Base-by-base conservation (phyloP, 139 green algal species). In the Auxenochlorella protothecoides region DNA sequence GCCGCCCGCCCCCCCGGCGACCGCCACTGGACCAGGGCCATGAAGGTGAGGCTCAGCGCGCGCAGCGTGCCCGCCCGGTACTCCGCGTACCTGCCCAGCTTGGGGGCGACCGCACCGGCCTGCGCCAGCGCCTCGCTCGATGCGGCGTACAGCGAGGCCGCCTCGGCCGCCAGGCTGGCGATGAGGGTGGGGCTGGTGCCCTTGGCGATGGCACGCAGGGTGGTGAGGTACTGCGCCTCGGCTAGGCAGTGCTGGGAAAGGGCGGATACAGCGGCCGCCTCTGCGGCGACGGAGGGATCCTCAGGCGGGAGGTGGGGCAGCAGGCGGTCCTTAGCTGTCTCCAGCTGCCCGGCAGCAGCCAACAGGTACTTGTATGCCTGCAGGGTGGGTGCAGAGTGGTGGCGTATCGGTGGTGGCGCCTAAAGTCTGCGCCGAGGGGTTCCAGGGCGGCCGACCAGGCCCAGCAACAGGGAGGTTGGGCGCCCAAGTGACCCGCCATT, bases 141-240 rank as follows among this genome's bases (percentile, higher is more conserved):
- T 44, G 27, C 27, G 27, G 27, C 62, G 55, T 84, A 86, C 55
- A 76, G 66, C 13, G 15, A 4, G 3, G 70, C 69, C 13, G 73
- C 79, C 66, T 86, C 81, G 6, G 12, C 15, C 3, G 76, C 76
- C 13, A 86, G 66, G 3, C 66, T 61, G 14, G 79, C 72, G 52
- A 86, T 72, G 0, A 86, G 63, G 6, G 65, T 16, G 10, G 79
- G 67, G 53, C 66, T 55, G 72, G 85, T 87, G 68, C 82, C 81
- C 74, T 87, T 87, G 15, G 67, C 57, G 3, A 85, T 74, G 3
- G 80, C 82, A 7, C 82, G 68, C 69, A 84, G 64, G 12, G 83
- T 62, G 8, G 82, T 86, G 8, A 87, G 62, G 57, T 66, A 56
- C 74, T 87, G 82, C 0, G 78, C 79, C 12, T 85, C 79, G 13